Evolutionary conservation across 192 early-diverging fungal genomes (phyloP).

Genomic region (Coemansia sp.): DNA sequence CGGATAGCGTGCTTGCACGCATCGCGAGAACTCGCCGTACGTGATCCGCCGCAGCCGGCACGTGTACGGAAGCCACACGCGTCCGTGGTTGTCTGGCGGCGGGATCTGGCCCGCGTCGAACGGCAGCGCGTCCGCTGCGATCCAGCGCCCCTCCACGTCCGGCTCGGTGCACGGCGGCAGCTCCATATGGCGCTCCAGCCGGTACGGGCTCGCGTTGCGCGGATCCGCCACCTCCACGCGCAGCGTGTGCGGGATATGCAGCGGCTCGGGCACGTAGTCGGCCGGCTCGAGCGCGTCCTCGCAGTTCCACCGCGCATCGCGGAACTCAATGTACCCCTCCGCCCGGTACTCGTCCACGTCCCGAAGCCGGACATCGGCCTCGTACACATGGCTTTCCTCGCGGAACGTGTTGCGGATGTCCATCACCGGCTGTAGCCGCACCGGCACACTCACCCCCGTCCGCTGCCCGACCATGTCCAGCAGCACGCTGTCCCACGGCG

Average conservation of each 20-base stretch:
- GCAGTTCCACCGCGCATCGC: conserved; percentile 52
- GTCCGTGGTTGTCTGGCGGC: conserved; percentile 26
- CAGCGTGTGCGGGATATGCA: conserved; percentile 15
- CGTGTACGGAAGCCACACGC: conserved; percentile 53
- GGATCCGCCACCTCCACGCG: conserved; percentile 1
- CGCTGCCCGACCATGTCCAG: conserved; percentile 21
- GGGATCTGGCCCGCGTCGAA: conserved; percentile 1
- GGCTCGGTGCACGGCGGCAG: conserved; percentile 44
- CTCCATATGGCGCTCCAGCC: conserved; percentile 27
- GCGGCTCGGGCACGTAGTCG: conserved; percentile 29
- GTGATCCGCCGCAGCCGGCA: conserved; percentile 41
- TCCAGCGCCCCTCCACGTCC: conserved; percentile 48
- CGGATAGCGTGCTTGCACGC: conserved; percentile 27
- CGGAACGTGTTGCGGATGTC: conserved; percentile 18
- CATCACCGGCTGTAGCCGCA: conserved; percentile 1
- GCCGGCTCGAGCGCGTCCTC: conserved; percentile 30
- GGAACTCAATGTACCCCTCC: conserved; percentile 43
- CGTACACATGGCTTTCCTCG: conserved; percentile 50
- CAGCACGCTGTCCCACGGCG: conserved; percentile 44
- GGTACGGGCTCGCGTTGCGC: not conserved
- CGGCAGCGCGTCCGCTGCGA: conserved; percentile 12
- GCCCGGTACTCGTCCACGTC: conserved; percentile 41
- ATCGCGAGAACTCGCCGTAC: conserved; percentile 39
- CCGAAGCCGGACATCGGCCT: conserved; percentile 43
- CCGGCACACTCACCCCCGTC: conserved; percentile 22